Evolutionary conservation across 169 alveolate genomes (phyloP).

Genomic region (Perkinsus olseni): DNA sequence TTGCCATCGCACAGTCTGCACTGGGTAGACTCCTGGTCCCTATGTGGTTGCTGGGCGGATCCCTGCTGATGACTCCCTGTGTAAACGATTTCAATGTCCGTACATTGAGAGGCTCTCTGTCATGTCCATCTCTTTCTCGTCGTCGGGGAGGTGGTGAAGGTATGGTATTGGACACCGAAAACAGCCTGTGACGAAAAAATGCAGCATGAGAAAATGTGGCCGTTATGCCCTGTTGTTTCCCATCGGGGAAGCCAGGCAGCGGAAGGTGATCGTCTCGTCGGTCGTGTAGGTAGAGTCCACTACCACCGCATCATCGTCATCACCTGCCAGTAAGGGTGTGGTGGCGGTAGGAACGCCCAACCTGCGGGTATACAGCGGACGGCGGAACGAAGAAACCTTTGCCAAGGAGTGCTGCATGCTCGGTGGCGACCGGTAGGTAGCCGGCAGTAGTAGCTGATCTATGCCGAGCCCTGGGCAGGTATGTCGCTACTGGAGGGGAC

Average conservation of each 20-base stretch:
- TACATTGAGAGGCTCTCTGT: too few relatives aligned
- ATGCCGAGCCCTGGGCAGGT: background rate
- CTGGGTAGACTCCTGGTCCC: too few relatives aligned
- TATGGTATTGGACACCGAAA: too few relatives aligned
- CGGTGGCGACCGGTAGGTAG: background rate
- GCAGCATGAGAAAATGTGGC: too few relatives aligned
- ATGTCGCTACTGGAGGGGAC: constrained; percentile 10
- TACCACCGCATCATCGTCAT: background rate
- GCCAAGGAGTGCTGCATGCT: background rate
- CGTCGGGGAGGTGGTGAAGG: too few relatives aligned
- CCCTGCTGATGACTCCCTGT: too few relatives aligned
- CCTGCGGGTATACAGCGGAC: background rate
- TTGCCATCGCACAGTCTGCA: background rate
- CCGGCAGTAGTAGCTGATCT: background rate
- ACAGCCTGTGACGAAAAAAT: too few relatives aligned
- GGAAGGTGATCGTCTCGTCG: background rate
- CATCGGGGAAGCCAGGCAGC: too few relatives aligned
- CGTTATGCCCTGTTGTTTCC: too few relatives aligned
- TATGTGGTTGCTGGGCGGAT: too few relatives aligned
- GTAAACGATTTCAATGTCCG: too few relatives aligned
- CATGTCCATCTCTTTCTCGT: too few relatives aligned
- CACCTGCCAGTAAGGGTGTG: background rate
- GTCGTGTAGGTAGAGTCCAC: background rate
- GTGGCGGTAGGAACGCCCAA: background rate
- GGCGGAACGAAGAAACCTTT: background rate